Evolutionary conservation across 2,329 filamentous ascomycete genomes (phyloP).

Genomic region (Blumeriella jaapii): DNA sequence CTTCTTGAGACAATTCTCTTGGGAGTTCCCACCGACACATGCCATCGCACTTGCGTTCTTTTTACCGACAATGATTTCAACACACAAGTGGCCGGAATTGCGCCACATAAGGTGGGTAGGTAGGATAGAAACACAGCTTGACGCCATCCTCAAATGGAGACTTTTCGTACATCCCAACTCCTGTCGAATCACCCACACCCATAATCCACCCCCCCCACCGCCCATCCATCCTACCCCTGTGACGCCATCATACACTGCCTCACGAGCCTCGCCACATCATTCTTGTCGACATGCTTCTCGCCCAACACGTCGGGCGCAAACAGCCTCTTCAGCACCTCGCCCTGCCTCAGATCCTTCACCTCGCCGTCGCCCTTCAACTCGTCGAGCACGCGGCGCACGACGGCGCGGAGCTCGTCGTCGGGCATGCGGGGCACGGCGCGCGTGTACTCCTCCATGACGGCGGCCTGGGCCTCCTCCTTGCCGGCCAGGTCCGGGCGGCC

Average conservation of each 20-base stretch:
- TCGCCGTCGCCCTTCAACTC: conserved; percentile 34
- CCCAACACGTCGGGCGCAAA: conserved; percentile 42
- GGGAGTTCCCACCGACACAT: no score
- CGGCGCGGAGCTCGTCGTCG: conserved; percentile 43
- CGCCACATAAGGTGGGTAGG: no score
- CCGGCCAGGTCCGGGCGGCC: conserved; percentile 57
- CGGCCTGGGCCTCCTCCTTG: conserved; percentile 56
- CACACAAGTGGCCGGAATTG: no score
- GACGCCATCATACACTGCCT: conserved; percentile 34
- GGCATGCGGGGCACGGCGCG: conserved; percentile 43
- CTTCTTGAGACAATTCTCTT: no score
- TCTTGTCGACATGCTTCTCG: conserved; percentile 53
- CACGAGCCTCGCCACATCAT: conserved; percentile 47
- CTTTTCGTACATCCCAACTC: neutral
- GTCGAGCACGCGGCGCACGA: conserved; percentile 41
- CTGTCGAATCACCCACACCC: neutral
- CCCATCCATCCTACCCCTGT: neutral
- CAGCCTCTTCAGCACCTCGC: conserved; percentile 52
- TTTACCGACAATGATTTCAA: no score
- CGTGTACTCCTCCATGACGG: conserved; percentile 54
- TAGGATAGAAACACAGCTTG: neutral
- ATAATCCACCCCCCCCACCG: conserved; percentile 1
- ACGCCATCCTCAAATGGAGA: neutral
- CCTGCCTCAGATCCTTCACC: conserved; percentile 38
- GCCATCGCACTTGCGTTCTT: no score